Base-by-base conservation (phyloP, 2,329 filamentous ascomycete species). In the Colletotrichum limetticola region DNA sequence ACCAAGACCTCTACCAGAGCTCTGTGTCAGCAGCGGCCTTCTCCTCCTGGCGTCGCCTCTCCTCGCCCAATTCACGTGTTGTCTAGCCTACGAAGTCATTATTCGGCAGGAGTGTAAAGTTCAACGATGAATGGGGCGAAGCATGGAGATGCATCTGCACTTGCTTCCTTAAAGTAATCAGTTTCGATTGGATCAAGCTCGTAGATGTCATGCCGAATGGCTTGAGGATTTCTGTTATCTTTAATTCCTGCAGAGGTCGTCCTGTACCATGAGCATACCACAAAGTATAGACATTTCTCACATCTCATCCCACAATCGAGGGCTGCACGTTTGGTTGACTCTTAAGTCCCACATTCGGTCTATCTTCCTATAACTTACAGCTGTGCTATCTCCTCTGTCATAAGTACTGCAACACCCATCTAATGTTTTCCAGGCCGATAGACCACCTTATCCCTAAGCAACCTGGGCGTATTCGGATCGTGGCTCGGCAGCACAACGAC, bases 401-500 rank as follows among this genome's bases (percentile, higher is more conserved):
- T 19, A n/a, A 0, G 7, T 19, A 49, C 19, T 19, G 1, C 19
- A 2, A 49, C 19, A 7, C 3, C 22, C 14, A 12, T 16, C 22
- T 57, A 49, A 35, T 35, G 4, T 22, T 71, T 56, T 8, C 65
- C 65, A 49, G 71, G 71, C 5, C 71, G 56, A 57, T 73, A 73
- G 1, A 71, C 5, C n/a, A 71, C 66, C 28, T 37, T 70, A 0
- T 73, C 71, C 22, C 6, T 52, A 16, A 73, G 61, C 8, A 73
- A 5, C 1, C 71, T 60, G 5, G 66, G 60, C 8, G 67, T 71
- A 16, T 73, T 49, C 28, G 71, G 66, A 19, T 80, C 79, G 72
- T 80, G 79, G 16, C 74, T 76, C 4, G 78, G 77, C 66, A 80
- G 58, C 0, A 80, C 76, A 0, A 80, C 78, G 12, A 80, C 62